Conservation (phyloP, 768 basidiomycete species). For the Sarcodon aspratus region DNA sequence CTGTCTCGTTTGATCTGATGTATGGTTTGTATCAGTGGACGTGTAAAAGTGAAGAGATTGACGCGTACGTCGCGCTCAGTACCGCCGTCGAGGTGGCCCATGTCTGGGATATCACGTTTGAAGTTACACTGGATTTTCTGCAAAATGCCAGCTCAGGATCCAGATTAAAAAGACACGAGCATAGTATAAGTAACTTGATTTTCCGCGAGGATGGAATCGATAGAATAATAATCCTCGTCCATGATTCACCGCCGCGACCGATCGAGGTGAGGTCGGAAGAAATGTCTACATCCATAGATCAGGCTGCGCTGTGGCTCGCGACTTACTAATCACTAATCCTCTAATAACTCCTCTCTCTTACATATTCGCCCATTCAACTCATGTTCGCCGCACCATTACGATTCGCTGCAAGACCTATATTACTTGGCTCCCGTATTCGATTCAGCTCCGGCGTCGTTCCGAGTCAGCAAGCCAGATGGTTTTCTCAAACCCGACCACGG, state of each 20-base stretch:
- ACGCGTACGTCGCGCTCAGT: slow-evolving; percentile 66
- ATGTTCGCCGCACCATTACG: too few relatives aligned
- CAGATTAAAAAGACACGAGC: neutral
- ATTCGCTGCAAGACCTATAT: too few relatives aligned
- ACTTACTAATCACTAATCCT: too few relatives aligned
- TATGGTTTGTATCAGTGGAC: neutral
- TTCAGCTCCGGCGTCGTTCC: too few relatives aligned
- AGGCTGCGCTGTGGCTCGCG: too few relatives aligned
- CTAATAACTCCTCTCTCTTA: too few relatives aligned
- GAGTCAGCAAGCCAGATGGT: too few relatives aligned
- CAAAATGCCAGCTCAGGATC: neutral
- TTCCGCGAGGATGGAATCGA: slow-evolving; percentile 85
- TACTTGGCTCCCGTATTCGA: too few relatives aligned
- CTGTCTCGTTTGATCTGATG: slow-evolving; percentile 64
- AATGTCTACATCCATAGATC: neutral
- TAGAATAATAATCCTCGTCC: slow-evolving; percentile 89
- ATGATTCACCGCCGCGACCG: slow-evolving; percentile 25
- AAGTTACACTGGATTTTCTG: slow-evolving; percentile 94
- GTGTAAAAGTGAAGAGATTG: neutral
- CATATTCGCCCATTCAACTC: too few relatives aligned
- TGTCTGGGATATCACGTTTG: slow-evolving; percentile 69
- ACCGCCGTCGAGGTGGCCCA: slow-evolving; percentile 87
- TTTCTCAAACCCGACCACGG: neutral
- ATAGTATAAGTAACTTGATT: slow-evolving; percentile 54
- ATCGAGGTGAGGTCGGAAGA: neutral